These are phyloP conservation scores for Chloromonas sp. DNA, from an alignment of 163 green algal genomes.

Conservation along the genomic window DNA sequence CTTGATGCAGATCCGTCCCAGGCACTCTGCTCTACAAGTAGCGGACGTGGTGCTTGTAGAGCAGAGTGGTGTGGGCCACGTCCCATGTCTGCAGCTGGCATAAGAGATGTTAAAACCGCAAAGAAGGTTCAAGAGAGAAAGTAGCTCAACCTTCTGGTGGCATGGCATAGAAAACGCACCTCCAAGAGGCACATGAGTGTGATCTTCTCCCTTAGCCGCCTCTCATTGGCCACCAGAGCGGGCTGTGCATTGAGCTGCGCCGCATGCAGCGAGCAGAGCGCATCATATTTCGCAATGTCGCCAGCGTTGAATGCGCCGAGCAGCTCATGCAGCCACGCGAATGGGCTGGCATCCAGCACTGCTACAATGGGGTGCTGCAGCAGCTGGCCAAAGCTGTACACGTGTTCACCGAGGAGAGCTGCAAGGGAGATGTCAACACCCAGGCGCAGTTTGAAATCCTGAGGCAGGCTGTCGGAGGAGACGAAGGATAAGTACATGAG, in stretches of 20 bases:
- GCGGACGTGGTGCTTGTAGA: no score
- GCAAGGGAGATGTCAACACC: slow-evolving; percentile 92
- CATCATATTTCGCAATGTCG: slow-evolving; percentile 3
- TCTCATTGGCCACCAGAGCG: slow-evolving; percentile 84
- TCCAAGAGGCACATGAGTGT: slow-evolving; percentile 79
- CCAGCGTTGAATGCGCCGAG: slow-evolving; percentile 15
- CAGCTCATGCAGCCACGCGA: slow-evolving; percentile 78
- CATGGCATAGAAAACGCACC: neutral
- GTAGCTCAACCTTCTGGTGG: no score
- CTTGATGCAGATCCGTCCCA: no score
- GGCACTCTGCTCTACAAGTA: no score
- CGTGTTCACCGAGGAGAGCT: slow-evolving; percentile 89
- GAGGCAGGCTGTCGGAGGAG: slow-evolving; percentile 65
- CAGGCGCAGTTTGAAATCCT: slow-evolving; percentile 65
- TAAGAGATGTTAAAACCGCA: no score
- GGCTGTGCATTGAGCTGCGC: slow-evolving; percentile 83
- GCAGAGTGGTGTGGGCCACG: no score
- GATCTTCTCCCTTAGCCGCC: slow-evolving; percentile 89
- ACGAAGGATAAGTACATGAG: slow-evolving; percentile 92
- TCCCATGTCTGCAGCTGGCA: no score
- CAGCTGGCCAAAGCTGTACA: slow-evolving; percentile 98
- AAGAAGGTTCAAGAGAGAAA: no score
- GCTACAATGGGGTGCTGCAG: slow-evolving; percentile 91
- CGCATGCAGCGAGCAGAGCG: slow-evolving; percentile 40
- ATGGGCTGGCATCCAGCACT: slow-evolving; percentile 49